These are phyloP conservation scores for Talaromyces sp. DNA, from an alignment of 2,329 filamentous ascomycete species.

Conservation along the genomic window DNA sequence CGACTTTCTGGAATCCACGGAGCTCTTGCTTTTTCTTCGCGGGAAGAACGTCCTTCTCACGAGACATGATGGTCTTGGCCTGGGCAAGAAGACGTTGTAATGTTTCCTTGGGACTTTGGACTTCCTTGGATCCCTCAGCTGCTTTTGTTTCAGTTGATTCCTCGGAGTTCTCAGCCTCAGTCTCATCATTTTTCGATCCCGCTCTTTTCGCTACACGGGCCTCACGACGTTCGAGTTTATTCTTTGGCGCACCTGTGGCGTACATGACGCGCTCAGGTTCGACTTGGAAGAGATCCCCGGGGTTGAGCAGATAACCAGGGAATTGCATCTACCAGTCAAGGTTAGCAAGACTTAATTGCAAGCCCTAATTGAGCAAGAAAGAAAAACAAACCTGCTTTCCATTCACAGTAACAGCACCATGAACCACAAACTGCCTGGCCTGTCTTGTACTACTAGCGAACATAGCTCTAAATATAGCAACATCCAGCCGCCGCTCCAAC, in stretches of 20 bases:
- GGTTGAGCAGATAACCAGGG: constrained; percentile 90
- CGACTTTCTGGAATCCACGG: constrained; percentile 65
- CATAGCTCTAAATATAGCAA: constrained; percentile 87
- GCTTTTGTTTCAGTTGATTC: constrained; percentile 25
- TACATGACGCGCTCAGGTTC: constrained; percentile 83
- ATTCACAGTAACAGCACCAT: constrained; percentile 92
- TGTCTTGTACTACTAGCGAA: constrained; percentile 93
- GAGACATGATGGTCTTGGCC: constrained; percentile 60
- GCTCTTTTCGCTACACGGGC: constrained; percentile 30
- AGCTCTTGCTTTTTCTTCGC: constrained; percentile 73
- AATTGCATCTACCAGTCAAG: constrained; percentile 70
- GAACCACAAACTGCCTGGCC: constrained; percentile 88
- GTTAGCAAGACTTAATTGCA: constrained; percentile 2
- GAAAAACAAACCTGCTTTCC: constrained; percentile 71
- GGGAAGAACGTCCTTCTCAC: constrained; percentile 52
- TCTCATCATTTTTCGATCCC: constrained; percentile 26
- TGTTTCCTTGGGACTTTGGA: constrained; percentile 45
- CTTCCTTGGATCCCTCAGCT: constrained; percentile 27
- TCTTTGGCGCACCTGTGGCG: constrained; percentile 75
- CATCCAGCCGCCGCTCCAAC: constrained; percentile 83
- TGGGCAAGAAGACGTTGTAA: constrained; percentile 55
- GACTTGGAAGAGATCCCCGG: constrained; percentile 97
- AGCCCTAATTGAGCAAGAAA: no score
- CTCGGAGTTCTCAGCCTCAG: constrained; percentile 25
- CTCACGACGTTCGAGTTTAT: constrained; percentile 40